Percentiles rank a stretch among this genome's conserved stretches.
phyloP scores from a whole-genome alignment of 345 rosid genomes.

The Eucalyptus tenuipes region DNA sequence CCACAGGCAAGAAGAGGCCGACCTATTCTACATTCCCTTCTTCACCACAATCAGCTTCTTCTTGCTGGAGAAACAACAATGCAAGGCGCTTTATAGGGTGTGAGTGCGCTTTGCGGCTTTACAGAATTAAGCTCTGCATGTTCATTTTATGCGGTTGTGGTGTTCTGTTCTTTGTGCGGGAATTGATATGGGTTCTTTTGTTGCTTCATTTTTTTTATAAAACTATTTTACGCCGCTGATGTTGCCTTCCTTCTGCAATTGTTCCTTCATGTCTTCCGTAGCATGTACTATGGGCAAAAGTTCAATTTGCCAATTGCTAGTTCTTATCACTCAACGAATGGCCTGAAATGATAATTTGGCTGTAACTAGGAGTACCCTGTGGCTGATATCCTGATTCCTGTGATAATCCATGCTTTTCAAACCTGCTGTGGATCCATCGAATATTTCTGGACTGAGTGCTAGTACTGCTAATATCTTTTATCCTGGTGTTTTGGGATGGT shows the following conservation, averaged over 20 bases:
- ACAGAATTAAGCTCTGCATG: background rate
- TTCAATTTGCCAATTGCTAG: background rate
- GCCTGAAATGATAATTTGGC: background rate
- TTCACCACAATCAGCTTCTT: slow-evolving; percentile 91
- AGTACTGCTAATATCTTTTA: background rate
- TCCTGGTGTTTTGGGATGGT: background rate
- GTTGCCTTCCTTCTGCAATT: background rate
- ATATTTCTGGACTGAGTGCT: background rate
- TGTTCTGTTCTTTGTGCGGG: background rate
- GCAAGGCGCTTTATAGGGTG: slow-evolving; percentile 99
- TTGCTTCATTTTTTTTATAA: background rate
- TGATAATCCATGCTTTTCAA: background rate
- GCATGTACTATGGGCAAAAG: background rate
- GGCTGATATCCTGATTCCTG: background rate
- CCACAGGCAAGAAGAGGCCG: slow-evolving; percentile 66
- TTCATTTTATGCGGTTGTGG: background rate
- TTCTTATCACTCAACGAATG: background rate
- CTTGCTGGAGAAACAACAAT: slow-evolving; percentile 85
- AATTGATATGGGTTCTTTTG: background rate
- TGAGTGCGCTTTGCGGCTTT: slow-evolving; percentile 53
- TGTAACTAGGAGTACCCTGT: background rate
- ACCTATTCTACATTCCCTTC: slow-evolving; percentile 78
- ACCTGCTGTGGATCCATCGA: background rate
- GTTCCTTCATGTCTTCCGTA: background rate
- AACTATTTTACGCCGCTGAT: background rate